Base-by-base conservation (phyloP, 192 early-diverging fungal species). In the Gamsiella multidivaricata region DNA sequence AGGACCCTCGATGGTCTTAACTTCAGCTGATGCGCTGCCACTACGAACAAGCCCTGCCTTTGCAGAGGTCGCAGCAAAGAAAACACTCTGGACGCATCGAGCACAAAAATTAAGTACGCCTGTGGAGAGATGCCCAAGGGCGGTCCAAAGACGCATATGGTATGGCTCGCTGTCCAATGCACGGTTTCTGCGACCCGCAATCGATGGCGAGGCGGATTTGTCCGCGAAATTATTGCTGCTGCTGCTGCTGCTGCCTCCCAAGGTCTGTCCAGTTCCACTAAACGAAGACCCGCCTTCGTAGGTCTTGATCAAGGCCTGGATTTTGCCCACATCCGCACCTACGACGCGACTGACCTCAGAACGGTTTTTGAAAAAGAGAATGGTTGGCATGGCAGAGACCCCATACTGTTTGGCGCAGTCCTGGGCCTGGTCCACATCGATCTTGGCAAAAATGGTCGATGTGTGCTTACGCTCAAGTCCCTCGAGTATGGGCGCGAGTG, bases 21-120 rank as follows among this genome's bases (percentile, higher is more conserved):
- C 32, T 31, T 75, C 72, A 20, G 45, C 54, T 5, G 28, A 22
- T 18, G 20, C n/a, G n/a, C 34, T 36, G 37, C 66, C 58, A 6
- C 72, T 64, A n/a, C n/a, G n/a, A 47, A 75, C 54, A 11, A 75
- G 57, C 11, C 72, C 63, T 29, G 72, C 61, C 57, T 75, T 75
- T 56, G 72, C 72, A 8, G 64, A 65, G 6, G 54, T 41, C 5
- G 72, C 72, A 0, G 52, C 57, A 14, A 47, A 36, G 12, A 49
- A 32, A 37, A 75, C n/a, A 29, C 47, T 66, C 50, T 53, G 56
- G 2, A 75, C 12, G 22, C 33, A 66, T 7, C 36, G 23, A 8
- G 56, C 12, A 14, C 63, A 65, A 20, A 75, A 47, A 26, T 37
- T 60, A 10, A 66, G 20, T 32, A 75, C 61, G 31, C 72, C 72